Evolutionary conservation across 768 basidiomycete species (phyloP).

Genomic region (Stropharia rugosoannulata): DNA sequence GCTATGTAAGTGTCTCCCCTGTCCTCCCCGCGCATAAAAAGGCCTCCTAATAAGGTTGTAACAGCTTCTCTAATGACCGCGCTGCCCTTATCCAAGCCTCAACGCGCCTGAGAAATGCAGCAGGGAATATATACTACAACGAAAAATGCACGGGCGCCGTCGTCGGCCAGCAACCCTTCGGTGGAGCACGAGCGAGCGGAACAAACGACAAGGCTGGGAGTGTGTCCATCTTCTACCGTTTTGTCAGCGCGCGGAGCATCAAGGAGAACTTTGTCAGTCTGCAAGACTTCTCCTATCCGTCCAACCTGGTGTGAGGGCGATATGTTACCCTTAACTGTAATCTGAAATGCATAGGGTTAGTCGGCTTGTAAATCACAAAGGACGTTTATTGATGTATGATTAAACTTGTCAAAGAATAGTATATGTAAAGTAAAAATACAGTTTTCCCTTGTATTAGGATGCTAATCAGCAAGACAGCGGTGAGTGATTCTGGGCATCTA

Average conservation of each 20-base stretch:
- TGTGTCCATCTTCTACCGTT: conserved; percentile 67
- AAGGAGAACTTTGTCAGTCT: conserved; percentile 95
- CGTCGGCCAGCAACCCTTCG: conserved; percentile 98
- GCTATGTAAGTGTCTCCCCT: conserved; percentile 62
- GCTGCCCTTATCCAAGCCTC: conserved; percentile 77
- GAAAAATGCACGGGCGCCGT: conserved; percentile 98
- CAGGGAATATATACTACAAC: conserved; percentile 98
- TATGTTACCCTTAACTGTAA: background rate
- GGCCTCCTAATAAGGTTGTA: too few relatives aligned
- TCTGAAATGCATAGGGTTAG: background rate
- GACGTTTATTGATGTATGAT: too few relatives aligned
- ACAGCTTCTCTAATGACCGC: conserved; percentile 82
- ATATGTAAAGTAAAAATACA: too few relatives aligned
- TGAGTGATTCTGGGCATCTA: too few relatives aligned
- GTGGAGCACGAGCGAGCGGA: conserved; percentile 88
- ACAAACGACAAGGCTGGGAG: conserved; percentile 98
- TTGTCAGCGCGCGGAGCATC: conserved; percentile 87
- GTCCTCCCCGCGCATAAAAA: too few relatives aligned
- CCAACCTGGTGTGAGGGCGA: conserved; percentile 65
- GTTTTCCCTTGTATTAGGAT: too few relatives aligned
- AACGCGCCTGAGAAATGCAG: conserved; percentile 82
- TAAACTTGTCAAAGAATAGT: too few relatives aligned
- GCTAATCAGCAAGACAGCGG: too few relatives aligned
- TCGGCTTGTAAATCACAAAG: too few relatives aligned
- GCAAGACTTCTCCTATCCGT: conserved; percentile 82